Conservation (phyloP, 2,329 filamentous ascomycete genomes). For the Chaetomiaceae sp. region DNA sequence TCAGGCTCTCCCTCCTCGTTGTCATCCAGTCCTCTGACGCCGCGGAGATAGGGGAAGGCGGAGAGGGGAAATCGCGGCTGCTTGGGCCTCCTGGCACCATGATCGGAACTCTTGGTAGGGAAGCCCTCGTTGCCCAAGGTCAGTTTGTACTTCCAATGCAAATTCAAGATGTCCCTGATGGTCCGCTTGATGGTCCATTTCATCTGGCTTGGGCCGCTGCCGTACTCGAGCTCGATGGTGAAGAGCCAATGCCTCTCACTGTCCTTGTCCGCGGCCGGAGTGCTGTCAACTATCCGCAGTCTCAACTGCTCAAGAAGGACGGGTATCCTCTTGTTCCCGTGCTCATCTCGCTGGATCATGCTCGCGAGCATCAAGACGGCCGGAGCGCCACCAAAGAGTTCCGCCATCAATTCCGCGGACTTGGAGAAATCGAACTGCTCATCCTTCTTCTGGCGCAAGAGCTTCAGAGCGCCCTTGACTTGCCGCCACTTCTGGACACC, state of each 20-base stretch:
- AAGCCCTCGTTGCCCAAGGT: slow-evolving; percentile 80
- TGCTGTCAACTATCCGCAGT: slow-evolving; percentile 77
- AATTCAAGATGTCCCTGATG: slow-evolving; percentile 82
- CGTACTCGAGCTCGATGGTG: slow-evolving; percentile 90
- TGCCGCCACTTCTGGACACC: slow-evolving; percentile 85
- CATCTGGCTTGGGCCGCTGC: slow-evolving; percentile 92
- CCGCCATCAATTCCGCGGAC: slow-evolving; percentile 93
- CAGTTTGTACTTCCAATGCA: slow-evolving; percentile 91
- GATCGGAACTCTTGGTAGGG: slow-evolving; percentile 62
- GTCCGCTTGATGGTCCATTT: slow-evolving; percentile 89
- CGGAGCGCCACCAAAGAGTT: slow-evolving; percentile 85
- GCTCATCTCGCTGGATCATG: slow-evolving; percentile 96
- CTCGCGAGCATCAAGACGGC: slow-evolving; percentile 92
- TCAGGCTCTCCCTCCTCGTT: slow-evolving; percentile 65
- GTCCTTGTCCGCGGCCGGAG: slow-evolving; percentile 59
- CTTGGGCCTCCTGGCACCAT: slow-evolving; percentile 65
- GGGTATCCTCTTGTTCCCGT: slow-evolving; percentile 90
- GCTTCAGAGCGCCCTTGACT: slow-evolving; percentile 82
- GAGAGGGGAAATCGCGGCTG: slow-evolving; percentile 87
- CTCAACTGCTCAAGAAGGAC: slow-evolving; percentile 94
- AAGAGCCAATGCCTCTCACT: slow-evolving; percentile 76
- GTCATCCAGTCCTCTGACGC: slow-evolving; percentile 70
- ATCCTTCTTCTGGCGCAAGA: slow-evolving; percentile 74
- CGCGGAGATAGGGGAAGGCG: slow-evolving; percentile 84
- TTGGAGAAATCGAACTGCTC: slow-evolving; percentile 92